Base-by-base conservation (phyloP, 768 basidiomycete species). In the Termitomyces titanicus region DNA sequence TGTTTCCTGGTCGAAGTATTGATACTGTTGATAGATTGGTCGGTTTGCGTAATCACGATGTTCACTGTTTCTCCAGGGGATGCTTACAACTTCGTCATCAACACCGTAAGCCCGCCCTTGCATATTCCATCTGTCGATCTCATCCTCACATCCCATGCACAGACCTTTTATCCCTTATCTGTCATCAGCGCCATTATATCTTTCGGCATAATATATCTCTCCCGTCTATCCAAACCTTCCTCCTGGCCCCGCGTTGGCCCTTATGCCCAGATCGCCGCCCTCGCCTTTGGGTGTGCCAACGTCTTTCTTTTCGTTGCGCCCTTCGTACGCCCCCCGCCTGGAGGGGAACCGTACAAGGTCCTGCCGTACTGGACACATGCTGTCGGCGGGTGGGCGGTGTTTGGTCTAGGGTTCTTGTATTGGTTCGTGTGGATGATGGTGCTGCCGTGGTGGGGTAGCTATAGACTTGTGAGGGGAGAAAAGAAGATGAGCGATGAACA, bases 51-150 rank as follows among this genome's bases (percentile, higher is more conserved):
- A 24, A 55, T 70, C 22, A 57, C 68, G 5, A 69, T 74, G 46
- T 63, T 72, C 51, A 61, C 59, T 29, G 63, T 72, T 0, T 84
- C 85, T 0, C 73, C 82, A 0, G 85, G 85, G 3, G 84, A 86
- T 53, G 83, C 83, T 0, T 87, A 84, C 64, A 74, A 75, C 47
- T 82, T 87, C 64, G 71, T 80, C 29, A 65, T 83, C 54, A 81
- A 80, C 60, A 59, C 65, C 61, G 81, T 80, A 56, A 47, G 80
- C 29, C 17, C 5, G 44, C 5, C 17, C 46, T 18, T 20, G 29
- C n/a, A 8, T 25, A 17, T 27, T 39, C 48, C 33, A 31, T 12
- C 27, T 37, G 4, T 18, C n/a, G 12, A 7, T 46, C 29, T 35
- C 29, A 9, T 8, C 49, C 13, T 42, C 46, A 42, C 27, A 15